Conservation (phyloP, 768 basidiomycete genomes). For the Cystofilobasidium macerans region DNA sequence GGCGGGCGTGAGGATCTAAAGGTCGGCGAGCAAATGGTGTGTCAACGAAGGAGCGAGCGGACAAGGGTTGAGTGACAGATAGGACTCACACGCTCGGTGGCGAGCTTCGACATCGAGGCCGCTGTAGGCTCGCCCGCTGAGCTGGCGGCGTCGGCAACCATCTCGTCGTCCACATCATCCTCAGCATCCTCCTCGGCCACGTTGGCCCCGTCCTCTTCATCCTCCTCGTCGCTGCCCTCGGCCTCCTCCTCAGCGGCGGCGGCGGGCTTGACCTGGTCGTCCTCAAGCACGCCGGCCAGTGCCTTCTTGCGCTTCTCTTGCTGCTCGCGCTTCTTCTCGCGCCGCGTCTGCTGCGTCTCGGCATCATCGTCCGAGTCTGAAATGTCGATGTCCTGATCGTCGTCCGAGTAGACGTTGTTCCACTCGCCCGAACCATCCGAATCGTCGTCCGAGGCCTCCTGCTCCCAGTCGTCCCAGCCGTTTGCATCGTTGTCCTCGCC, state of each 20-base stretch:
- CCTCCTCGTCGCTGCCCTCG: neutral
- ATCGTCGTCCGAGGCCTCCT: conserved; percentile 12
- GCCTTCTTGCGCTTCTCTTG: conserved; percentile 15
- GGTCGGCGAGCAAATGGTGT: neutral
- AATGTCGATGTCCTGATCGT: conserved; percentile 24
- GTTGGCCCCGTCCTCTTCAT: neutral
- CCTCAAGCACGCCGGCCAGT: neutral
- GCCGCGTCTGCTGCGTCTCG: conserved; percentile 20
- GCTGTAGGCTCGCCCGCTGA: conserved; percentile 5
- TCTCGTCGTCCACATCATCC: neutral
- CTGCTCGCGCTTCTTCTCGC: conserved; percentile 21
- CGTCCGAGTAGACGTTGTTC: conserved; percentile 26
- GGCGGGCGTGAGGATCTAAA: conserved; percentile 87
- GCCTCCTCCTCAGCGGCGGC: conserved; percentile 4
- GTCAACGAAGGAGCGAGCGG: neutral
- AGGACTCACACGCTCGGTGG: conserved; percentile 19
- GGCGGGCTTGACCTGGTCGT: neutral
- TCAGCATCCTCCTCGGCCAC: neutral
- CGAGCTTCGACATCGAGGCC: conserved; percentile 16
- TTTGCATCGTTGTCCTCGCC: conserved; percentile 9
- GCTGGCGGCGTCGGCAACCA: conserved; percentile 3
- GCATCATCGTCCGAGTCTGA: conserved; percentile 25
- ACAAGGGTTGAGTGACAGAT: neutral
- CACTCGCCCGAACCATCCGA: conserved; percentile 21
- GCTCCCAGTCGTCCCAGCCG: conserved; percentile 26